A percentile compares a stretch with the other conserved stretches of the same genome.
These are phyloP conservation scores for Lactifluus subvellereus DNA, from an alignment of 768 basidiomycete genomes.

Conservation along the genomic window DNA sequence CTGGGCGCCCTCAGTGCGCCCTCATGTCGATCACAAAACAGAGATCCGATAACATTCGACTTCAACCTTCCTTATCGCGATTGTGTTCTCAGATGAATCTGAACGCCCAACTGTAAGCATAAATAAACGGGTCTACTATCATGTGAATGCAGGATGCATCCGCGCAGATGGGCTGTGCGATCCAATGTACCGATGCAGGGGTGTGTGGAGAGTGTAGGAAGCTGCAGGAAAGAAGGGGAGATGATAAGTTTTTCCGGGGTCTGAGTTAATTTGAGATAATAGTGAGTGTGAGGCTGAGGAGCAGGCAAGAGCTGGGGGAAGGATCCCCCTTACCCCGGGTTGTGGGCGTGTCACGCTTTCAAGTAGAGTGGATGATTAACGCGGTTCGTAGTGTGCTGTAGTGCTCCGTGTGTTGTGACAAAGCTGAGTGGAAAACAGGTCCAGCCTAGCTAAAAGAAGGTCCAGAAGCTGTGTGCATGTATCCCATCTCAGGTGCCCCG, in stretches of 20 bases:
- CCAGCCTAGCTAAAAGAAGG: neutral
- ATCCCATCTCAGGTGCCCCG: neutral
- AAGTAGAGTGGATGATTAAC: constrained; percentile 1
- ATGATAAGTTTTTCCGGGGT: constrained; percentile 18
- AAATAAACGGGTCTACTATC: constrained; percentile 8
- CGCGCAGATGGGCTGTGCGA: constrained; percentile 16
- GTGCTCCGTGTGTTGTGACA: neutral
- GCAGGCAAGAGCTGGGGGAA: neutral
- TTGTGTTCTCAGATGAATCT: neutral
- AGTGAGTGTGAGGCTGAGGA: constrained; percentile 1
- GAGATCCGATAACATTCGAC: constrained; percentile 1
- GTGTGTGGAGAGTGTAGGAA: neutral
- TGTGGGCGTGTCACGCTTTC: neutral
- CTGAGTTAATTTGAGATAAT: constrained; percentile 7
- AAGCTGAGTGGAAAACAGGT: neutral
- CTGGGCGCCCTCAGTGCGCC: constrained; percentile 2
- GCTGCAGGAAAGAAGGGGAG: neutral
- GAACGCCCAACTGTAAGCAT: constrained; percentile 16
- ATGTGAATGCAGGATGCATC: constrained; percentile 2
- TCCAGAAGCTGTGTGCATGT: neutral
- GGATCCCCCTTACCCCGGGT: constrained; percentile 1
- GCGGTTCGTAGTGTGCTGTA: constrained; percentile 1
- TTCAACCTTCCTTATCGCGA: constrained; percentile 1
- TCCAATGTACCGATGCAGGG: constrained; percentile 14
- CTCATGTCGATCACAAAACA: neutral